These are phyloP conservation scores for Tuber melanosporum DNA, from an alignment of 495 filamentous ascomycete genomes.

Conservation along the genomic window DNA sequence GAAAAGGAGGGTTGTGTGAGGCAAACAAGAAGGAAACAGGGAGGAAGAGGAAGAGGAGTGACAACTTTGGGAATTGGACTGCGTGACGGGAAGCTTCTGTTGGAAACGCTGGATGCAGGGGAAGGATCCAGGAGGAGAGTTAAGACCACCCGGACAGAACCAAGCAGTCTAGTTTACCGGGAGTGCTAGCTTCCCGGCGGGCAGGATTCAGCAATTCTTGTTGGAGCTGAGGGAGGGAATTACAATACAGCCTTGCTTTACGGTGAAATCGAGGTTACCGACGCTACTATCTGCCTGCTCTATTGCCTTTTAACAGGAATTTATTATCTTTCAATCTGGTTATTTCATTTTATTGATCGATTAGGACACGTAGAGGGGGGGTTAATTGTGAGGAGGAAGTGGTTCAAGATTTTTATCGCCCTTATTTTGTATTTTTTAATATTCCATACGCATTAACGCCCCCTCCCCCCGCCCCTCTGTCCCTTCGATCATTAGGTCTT, in stretches of 20 bases:
- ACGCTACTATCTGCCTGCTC: neutral
- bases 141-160: neutral
- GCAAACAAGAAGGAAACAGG: neutral
- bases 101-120: conserved; percentile 20
- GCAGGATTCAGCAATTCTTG: neutral
- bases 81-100: conserved; percentile 11
- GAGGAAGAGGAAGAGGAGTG: neutral
- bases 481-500: neutral
- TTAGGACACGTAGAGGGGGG: neutral
- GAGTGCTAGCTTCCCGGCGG: neutral
- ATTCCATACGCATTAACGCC: neutral
- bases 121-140: conserved; percentile 3
- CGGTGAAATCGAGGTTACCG: neutral
- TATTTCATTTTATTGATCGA: neutral
- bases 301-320: neutral
- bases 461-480: neutral
- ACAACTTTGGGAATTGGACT: neutral
- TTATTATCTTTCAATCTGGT: neutral
- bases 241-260: neutral
- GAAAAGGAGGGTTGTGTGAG: neutral
- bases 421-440: neutral
- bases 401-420: neutral
- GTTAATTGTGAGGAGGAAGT: neutral
- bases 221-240: neutral
- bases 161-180: neutral